Percentiles rank a stretch among this genome's conserved stretches.
phyloP scores from a whole-genome alignment of 371 early-diverging fungal species.

The Syncephalis fuscata region DNA sequence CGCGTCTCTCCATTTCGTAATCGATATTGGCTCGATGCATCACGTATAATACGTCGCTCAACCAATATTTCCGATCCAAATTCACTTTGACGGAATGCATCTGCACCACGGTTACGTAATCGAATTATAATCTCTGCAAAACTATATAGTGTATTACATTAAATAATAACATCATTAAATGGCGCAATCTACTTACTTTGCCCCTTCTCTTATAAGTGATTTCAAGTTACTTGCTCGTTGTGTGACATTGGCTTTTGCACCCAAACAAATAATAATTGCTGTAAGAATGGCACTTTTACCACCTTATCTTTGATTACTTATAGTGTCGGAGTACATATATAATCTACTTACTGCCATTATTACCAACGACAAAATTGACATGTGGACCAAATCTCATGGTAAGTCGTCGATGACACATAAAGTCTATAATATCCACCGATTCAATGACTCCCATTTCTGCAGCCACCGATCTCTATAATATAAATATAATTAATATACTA shows the following conservation, averaged over 20 bases:
- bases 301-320: conserved; percentile 14
- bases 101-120: conserved; percentile 66
- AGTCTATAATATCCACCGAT: conserved; percentile 64
- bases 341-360: conserved; percentile 71
- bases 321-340: not conserved
- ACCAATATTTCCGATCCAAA: conserved; percentile 71
- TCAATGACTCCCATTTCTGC: conserved; percentile 49
- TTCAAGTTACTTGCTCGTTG: conserved; percentile 69
- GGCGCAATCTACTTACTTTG: conserved; percentile 20
- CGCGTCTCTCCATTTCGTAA: conserved; percentile 38
- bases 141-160: conserved; percentile 16
- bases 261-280: conserved; percentile 75
- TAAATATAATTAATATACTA: too few relatives aligned
- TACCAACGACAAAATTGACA: conserved; percentile 91
- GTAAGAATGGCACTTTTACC: conserved; percentile 94
- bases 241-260: conserved; percentile 76
- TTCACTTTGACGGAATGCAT: conserved; percentile 58
- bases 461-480: not conserved
- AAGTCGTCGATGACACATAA: conserved; percentile 85
- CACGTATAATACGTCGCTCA: conserved; percentile 61
- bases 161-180: too few relatives aligned
- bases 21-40: conserved; percentile 53
- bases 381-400: conserved; percentile 64
- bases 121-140: conserved; percentile 45
- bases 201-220: conserved; percentile 72